Base-by-base conservation (phyloP, 1,139 yeast species). In the Yamadazyma blattariae region DNA sequence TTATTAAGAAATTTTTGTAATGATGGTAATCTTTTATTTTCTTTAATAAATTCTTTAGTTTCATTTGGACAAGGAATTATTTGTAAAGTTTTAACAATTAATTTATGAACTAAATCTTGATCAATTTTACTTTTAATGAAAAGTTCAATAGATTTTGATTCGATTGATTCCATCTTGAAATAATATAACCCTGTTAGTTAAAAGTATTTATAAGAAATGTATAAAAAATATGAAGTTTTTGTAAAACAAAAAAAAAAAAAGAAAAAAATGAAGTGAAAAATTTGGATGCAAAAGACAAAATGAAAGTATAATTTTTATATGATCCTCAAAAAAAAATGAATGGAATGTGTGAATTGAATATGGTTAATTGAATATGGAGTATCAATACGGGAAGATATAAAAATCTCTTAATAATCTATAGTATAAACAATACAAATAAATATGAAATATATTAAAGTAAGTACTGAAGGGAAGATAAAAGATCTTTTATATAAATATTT, bases 1-100 rank as follows among this genome's bases (percentile, higher is more conserved):
- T 71, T 78, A 40, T 83, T 74, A 51, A 84, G 78, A 59, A 83
- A 84, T 2, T 86, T 79, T 83, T 77, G 80, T 46, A 84, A 66
- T 9, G 89, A 81, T 14, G 92, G 92, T 39, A 79, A 66, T 44
- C 64, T 67, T 44, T 61, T 67, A 31, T 50, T 45, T 13, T 48
- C 50, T 16, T 53, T 41, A 19, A 38, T 39, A 27, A 3, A 26
- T 46, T 68, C 63, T 36, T 57, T 57, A 33, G 63, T 65, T 39
- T 59, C 54, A 15, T 35, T 40, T 7, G 42, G 54, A 53, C 84
- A 77, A 31, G 83, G 83, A 33, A 80, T 64, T 26, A 80, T 81
- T 52, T 78, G 83, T 36, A 80, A 61, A 8, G 86, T 77, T 33
- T 72, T 67, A 32, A 76, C 80, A 39, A 80, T 85, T 42, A 80